Conservation (phyloP, 2,329 filamentous ascomycete genomes). For the Venturia nashicola region DNA sequence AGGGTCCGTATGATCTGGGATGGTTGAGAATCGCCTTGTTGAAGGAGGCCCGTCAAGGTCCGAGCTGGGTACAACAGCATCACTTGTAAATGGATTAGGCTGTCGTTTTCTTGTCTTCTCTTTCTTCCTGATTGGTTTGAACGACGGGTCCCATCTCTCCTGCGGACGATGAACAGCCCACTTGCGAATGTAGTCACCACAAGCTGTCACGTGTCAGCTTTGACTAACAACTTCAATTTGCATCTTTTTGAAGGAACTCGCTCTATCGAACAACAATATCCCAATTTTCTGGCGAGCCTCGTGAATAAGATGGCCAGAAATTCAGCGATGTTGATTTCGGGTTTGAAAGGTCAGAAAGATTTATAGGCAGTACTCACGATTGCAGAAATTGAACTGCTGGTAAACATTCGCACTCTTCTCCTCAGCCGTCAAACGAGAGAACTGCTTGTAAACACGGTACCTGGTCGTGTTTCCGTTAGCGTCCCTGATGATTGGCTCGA, state of each 20-base stretch:
- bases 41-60: constrained; percentile 23
- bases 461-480: constrained; percentile 48
- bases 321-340: not conserved
- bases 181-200: constrained; percentile 89
- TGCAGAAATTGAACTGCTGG: constrained; percentile 69
- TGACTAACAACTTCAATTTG: no score
- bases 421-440: constrained; percentile 40
- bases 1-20: constrained; percentile 6
- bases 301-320: not conserved
- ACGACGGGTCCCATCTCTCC: constrained; percentile 60
- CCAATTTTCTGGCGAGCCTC: not conserved
- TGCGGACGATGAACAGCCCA: constrained; percentile 72
- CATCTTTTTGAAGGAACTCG: not conserved
- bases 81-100: constrained; percentile 16
- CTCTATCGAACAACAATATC: not conserved
- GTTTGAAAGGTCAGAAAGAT: not conserved
- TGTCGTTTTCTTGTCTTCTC: constrained; percentile 26
- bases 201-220: constrained; percentile 39
- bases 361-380: constrained; percentile 46
- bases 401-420: constrained; percentile 50
- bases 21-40: constrained; percentile 23
- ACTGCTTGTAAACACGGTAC: constrained; percentile 71
- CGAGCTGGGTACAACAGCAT: constrained; percentile 17
- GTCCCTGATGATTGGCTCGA: constrained; percentile 55
- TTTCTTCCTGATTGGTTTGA: constrained; percentile 36